Evolutionary conservation across 2,329 filamentous ascomycete genomes (phyloP), one percentile per base, ranked within the genome.

Genomic region (Cladosporium phlei): DNA sequence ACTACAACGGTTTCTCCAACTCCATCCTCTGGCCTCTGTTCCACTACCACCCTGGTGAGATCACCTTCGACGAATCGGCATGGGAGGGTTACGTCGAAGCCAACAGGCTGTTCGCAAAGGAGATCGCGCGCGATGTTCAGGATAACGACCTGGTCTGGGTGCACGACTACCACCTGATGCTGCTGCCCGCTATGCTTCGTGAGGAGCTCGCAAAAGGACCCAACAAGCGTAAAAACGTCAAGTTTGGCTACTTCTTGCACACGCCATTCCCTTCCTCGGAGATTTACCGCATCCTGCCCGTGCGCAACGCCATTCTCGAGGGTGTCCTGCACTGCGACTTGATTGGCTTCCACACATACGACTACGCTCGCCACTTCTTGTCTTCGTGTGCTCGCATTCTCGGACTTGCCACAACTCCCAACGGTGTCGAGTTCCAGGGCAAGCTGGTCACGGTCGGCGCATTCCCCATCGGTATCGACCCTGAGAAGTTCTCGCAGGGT

Each of bases 1-100:
- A 97, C 69, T 97, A 98, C 76, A 98, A 98, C 64, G 93, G 93
- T 38, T 97, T 97, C 67, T 91, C 90, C 28, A 97, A 98, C 69
- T 94, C 88, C 6, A 97, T 97, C 66, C 83, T 98, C 51, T 98
- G 93, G 93, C 93, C 93, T 2, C 82, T 98, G 29, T 95, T 98
- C 75, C 93, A 97, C 73, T 97, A 97, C 71, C 93, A 98, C 69
- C 91, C 93, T 40, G 91, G 91, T 64, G 91, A 97, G 75, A 96
- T 97, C 59, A 95, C 89, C 34, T 97, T 97, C 66, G 90, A 97
- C 70, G 91, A 97, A 70, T 85, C 84, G 32, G 86, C 89, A 3
- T 98, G 93, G 93, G 78, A 83, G 19, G 91, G 89, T 43, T 97
- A 97, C 73, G 83, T 83, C 60, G 86, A 95, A 63, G 91, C 94